Evolutionary conservation across 2,329 filamentous ascomycete genomes (phyloP), one percentile per base, ranked within the genome.

Genomic region (Leptographium radiaticola): DNA sequence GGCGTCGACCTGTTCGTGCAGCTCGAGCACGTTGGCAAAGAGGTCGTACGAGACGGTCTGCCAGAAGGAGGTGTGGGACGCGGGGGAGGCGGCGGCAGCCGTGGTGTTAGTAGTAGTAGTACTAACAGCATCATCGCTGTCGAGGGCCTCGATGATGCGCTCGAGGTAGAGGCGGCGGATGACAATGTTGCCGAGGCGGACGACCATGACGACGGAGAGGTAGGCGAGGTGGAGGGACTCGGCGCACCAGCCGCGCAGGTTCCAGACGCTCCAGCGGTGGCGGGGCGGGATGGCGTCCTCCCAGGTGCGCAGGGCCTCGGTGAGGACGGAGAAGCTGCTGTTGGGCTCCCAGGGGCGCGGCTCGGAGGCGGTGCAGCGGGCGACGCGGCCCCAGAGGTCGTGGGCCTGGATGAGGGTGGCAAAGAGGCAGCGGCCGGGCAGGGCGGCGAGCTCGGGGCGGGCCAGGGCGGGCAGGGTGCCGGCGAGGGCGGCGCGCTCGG

Each of bases 111-210:
- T 36, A 4, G 46, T 38, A 34, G 31, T n/a, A 4, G 42, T 25
- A 13, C 3, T 38, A 6, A 8, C 16, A 2, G 25, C 38, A 25
- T 12, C 13, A 7, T 33, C 31, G 7, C 16, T 31, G 9, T 20
- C 31, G 8, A 49, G 40, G 11, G 42, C 42, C 38, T 16, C 16
- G 34, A 45, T 39, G 31, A 42, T 33, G 39, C 47, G 33, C 30
- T 86, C 84, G 54, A 77, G 39, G 20, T 79, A 78, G 15, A 75
- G 70, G 50, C 76, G 74, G n/a, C 77, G 70, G 30, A 78, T 62
- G 15, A 80, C 74, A 54, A 80, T 79, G 55, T 80, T 76, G 62
- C 75, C 79, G 9, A 80, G 70, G 5, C 76, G 70, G 4, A 75
- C 69, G 53, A 75, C 72, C 67, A 77, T 77, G 8, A 75, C 77